Conservation (phyloP, 805 yeast species). For the Kluyveromyces siamensis region DNA sequence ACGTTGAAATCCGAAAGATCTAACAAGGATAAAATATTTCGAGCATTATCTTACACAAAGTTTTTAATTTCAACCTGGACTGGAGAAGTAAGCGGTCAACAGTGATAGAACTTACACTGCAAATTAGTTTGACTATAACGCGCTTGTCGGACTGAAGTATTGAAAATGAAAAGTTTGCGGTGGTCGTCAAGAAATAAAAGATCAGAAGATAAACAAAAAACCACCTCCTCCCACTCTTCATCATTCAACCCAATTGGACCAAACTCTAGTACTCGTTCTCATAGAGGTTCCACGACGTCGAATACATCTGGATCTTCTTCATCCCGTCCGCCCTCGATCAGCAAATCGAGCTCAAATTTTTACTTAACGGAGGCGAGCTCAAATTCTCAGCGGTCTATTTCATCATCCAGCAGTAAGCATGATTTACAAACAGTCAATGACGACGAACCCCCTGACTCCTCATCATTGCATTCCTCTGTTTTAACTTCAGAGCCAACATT, state of each 20-base stretch:
- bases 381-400: slow-evolving; percentile 1
- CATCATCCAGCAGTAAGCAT: slow-evolving; percentile 1
- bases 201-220: slow-evolving; percentile 1
- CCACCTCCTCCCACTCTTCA: neutral
- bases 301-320: neutral
- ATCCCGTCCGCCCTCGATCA: neutral
- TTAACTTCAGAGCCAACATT: neutral
- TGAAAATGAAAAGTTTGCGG: slow-evolving; percentile 6
- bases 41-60: neutral
- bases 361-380: neutral
- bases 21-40: neutral
- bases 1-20: neutral
- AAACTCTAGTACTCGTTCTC: neutral
- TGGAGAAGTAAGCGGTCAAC: neutral
- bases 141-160: neutral
- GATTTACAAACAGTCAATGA: slow-evolving; percentile 1
- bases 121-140: neutral
- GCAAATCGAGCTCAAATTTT: neutral
- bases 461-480: neutral
- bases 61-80: neutral
- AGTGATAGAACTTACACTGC: too few relatives aligned
- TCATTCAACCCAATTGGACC: neutral
- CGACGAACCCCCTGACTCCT: neutral
- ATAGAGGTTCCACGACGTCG: neutral
- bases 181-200: slow-evolving; percentile 8